Evolutionary conservation across 306 rosid genomes (phyloP).

Genomic region (Trifolium dubium): DNA sequence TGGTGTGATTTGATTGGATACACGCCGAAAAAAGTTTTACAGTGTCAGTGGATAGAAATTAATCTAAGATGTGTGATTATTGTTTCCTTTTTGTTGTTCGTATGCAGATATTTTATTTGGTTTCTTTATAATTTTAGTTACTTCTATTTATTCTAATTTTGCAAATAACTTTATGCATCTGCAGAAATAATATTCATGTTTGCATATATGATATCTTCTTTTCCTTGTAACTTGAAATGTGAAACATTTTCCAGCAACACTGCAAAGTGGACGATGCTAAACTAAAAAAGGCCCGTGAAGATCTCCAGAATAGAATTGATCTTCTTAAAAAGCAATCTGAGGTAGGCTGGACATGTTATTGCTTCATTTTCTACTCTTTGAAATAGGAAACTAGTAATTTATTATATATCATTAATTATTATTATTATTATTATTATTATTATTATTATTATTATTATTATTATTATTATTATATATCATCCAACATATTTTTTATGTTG

Average conservation of each 20-base stretch:
- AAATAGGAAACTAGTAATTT: constrained; percentile 21
- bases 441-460: too few relatives aligned
- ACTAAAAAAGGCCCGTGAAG: constrained; percentile 72
- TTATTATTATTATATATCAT: too few relatives aligned
- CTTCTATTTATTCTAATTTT: constrained; percentile 23
- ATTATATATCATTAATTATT: constrained; percentile 12
- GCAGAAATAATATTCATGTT: constrained; percentile 29
- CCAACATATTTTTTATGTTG: constrained; percentile 21
- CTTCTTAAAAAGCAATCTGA: constrained; percentile 82
- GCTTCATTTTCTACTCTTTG: constrained; percentile 25
- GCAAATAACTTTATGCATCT: constrained; percentile 21
- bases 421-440: too few relatives aligned
- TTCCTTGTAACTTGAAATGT: constrained; percentile 34
- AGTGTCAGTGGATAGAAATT: not conserved
- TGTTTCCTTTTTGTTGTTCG: constrained; percentile 13
- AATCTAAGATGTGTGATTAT: constrained; percentile 22
- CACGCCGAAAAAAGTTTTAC: not conserved
- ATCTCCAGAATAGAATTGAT: constrained; percentile 79
- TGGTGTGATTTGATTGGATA: not conserved
- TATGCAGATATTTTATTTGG: constrained; percentile 19
- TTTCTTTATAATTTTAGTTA: constrained; percentile 2
- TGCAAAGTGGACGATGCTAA: constrained; percentile 64
- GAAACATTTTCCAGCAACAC: constrained; percentile 63
- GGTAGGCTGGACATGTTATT: constrained; percentile 55
- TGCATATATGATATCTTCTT: constrained; percentile 25